Evolutionary conservation across 768 basidiomycete species (phyloP).

Genomic region (Termitomyces titanicus): DNA sequence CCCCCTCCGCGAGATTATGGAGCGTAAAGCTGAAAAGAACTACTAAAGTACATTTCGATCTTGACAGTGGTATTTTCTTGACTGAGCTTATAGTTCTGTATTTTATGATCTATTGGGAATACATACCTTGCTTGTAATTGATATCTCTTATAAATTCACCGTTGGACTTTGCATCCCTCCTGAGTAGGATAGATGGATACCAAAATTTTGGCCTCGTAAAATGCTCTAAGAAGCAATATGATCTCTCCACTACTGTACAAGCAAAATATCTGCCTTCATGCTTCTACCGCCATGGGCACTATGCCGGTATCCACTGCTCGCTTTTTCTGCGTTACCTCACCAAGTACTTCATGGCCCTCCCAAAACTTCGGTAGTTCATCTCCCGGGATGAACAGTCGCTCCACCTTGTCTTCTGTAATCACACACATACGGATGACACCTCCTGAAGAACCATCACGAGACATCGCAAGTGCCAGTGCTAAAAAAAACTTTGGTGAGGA

Average conservation of each 20-base stretch:
- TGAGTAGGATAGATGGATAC: no score
- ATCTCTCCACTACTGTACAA: constrained; percentile 12
- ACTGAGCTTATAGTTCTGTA: no score
- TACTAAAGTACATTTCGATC: constrained; percentile 31
- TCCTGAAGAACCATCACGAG: constrained; percentile 96
- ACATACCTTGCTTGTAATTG: constrained; percentile 14
- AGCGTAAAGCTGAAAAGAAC: constrained; percentile 77
- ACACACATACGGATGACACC: constrained; percentile 97
- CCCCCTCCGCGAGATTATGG: constrained; percentile 90
- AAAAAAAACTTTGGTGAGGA: constrained; percentile 1
- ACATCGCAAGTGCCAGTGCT: constrained; percentile 96
- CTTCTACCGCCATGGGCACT: constrained; percentile 49
- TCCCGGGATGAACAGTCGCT: constrained; percentile 90
- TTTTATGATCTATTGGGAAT: constrained; percentile 8
- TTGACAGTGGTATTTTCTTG: constrained; percentile 25
- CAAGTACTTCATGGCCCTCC: constrained; percentile 77
- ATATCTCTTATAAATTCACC: not conserved
- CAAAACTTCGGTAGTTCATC: constrained; percentile 87
- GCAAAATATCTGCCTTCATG: constrained; percentile 19
- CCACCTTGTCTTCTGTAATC: constrained; percentile 89
- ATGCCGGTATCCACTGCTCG: constrained; percentile 29
- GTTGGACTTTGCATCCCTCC: not conserved
- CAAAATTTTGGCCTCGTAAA: not conserved
- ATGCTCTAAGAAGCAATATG: not conserved
- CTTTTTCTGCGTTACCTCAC: constrained; percentile 29